phyloP scores from a whole-genome alignment of 2,329 filamentous ascomycete genomes.

The Colletotrichum trifolii region DNA sequence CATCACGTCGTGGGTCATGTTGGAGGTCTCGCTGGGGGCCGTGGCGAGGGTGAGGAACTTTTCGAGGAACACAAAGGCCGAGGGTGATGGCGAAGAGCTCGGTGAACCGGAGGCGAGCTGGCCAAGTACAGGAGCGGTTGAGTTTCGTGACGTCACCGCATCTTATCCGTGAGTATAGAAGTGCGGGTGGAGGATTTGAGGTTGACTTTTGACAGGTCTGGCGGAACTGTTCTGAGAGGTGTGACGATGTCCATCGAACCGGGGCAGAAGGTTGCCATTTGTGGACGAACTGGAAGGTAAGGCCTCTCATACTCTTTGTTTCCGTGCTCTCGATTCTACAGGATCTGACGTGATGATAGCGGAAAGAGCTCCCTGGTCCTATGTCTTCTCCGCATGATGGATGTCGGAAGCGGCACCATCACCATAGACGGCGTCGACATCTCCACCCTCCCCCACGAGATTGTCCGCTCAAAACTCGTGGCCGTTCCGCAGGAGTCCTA shows the following conservation, averaged over 20 bases:
- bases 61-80: conserved; percentile 9
- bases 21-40: conserved; percentile 32
- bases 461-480: conserved; percentile 48
- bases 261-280: conserved; percentile 40
- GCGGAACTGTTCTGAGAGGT: conserved; percentile 17
- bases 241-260: conserved; percentile 36
- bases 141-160: conserved; percentile 9
- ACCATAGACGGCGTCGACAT: conserved; percentile 56
- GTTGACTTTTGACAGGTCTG: conserved; percentile 20
- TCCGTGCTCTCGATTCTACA: not conserved
- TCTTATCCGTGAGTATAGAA: conserved; percentile 22
- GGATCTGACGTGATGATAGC: conserved; percentile 40
- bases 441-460: conserved; percentile 40
- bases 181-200: not conserved
- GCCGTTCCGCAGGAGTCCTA: conserved; percentile 63
- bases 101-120: conserved; percentile 16
- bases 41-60: conserved; percentile 34
- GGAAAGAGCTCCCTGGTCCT: conserved; percentile 57
- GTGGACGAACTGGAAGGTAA: conserved; percentile 41
- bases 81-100: not conserved
- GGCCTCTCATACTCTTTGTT: not conserved
- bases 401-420: conserved; percentile 55
- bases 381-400: conserved; percentile 57
- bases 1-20: conserved; percentile 33
- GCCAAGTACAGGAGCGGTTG: conserved; percentile 6